Base-by-base conservation (phyloP, 148 eudicot genomes). In the Fagopyrum homotropicum region DNA sequence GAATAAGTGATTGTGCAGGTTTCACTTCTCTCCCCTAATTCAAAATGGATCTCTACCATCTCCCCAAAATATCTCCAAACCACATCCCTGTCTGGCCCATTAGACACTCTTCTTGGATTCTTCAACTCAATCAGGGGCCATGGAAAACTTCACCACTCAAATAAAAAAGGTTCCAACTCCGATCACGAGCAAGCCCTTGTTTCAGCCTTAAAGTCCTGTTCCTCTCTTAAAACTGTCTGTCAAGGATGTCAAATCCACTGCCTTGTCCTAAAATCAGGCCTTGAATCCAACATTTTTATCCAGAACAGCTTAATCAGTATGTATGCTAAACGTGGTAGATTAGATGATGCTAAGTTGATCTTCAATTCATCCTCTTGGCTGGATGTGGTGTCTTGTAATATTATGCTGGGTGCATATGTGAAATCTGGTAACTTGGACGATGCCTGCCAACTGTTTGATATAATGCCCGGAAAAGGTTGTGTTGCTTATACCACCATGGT, bases 401-500 rank as follows among this genome's bases (percentile, higher is more conserved):
- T 89, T 78, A 92, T 95, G 92, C 68, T 95, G 11, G 46, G 78
- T 61, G 97, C 90, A 60, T 90, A 84, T 86, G 84, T 89, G 73
- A 95, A 78, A 73, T 45, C n/a, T 60, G 86, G 96, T 1, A 45
- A 17, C 54, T 73, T 92, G 80, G 83, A 76, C 43, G 81, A 87
- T 75, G 98, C 98, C 6, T 79, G 83, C 52, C 74, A 84, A 40
- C 60, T 95, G 91, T 95, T 95, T 78, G 96, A 82, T 82, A 73
- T 50, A 84, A 89, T 95, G 97, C 83, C 85, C 66, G 79, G 47
- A 0, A 95, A 64, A 79, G 86, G 87, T 4, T 84, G 89, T 79
- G 88, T 90, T 76, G 84, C 93, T 19, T 95, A 89, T 76, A 92
- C 97, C 8, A 90, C 93, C 6, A 85, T 95, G 93, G 90, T 95